Conservation (phyloP, 2,329 filamentous ascomycete species). For the Parasarocladium wereldwijsianum region DNA sequence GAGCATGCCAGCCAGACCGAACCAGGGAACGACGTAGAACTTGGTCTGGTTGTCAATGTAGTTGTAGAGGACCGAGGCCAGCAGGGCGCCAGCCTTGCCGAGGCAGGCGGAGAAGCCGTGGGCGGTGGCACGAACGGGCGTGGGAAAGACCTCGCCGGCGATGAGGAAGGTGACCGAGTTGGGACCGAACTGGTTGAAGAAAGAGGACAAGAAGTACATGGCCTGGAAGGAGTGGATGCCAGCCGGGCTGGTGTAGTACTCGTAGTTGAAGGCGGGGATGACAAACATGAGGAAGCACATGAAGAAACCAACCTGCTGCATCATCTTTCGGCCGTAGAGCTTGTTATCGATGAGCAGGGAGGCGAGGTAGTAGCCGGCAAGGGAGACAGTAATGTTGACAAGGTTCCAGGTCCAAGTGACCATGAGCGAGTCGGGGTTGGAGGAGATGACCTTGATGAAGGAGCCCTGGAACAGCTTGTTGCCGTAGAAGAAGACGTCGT, state of each 20-base stretch:
- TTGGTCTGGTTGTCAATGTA: conserved; percentile 77
- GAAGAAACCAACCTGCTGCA: conserved; percentile 90
- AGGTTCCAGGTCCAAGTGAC: conserved; percentile 85
- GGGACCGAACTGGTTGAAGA: conserved; percentile 98
- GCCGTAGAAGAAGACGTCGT: conserved; percentile 98
- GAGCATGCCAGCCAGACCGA: conserved; percentile 74
- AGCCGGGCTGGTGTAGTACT: conserved; percentile 59
- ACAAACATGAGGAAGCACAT: conserved; percentile 90
- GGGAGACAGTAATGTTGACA: conserved; percentile 75
- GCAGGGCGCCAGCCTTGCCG: conserved; percentile 77
- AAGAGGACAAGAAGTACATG: conserved; percentile 96
- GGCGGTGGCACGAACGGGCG: conserved; percentile 79
- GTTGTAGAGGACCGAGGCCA: conserved; percentile 83
- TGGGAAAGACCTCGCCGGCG: conserved; percentile 92
- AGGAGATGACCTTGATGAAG: conserved; percentile 73
- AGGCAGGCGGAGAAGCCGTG: conserved; percentile 89
- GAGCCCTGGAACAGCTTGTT: conserved; percentile 94
- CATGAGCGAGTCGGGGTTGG: conserved; percentile 58
- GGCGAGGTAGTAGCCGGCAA: conserved; percentile 80
- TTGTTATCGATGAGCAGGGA: conserved; percentile 90
- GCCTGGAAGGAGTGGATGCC: conserved; percentile 85
- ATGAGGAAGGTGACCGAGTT: conserved; percentile 95
- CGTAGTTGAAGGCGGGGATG: conserved; percentile 75
- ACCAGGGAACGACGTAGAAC: conserved; percentile 92
- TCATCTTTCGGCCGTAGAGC: conserved; percentile 87